Base-by-base conservation (phyloP, 257 asterid species). In the Ophiorrhiza pumila region DNA sequence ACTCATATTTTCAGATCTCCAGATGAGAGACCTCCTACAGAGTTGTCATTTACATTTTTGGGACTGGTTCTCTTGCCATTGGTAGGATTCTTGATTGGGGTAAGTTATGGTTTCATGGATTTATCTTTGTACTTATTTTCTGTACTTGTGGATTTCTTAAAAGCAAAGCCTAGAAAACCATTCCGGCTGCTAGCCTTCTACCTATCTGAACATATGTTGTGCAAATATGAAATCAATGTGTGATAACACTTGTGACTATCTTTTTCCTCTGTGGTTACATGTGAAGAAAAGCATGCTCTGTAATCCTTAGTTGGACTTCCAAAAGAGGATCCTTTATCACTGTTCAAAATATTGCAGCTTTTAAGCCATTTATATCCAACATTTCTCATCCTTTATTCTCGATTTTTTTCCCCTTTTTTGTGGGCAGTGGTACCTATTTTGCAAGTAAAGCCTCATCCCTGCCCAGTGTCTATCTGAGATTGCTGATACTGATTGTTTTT, bases 61-160 rank as follows among this genome's bases (percentile, higher is more conserved):
- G 98, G 86, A 68, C 83, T 95, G 39, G 96, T 92, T 81, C 73
- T 87, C 80, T 32, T 92, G 74, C 98, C 99, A 53, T 78, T 95
- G 34, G 5, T 87, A 15, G 99, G 97, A 73, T 90, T 95, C 86
- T 79, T 92, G 85, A 89, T 82, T 82, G 98, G 98, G 96, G 98
- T 93, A 80, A 72, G 71, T 68, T 42, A 72, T 75, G 59, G 59
- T 60, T 59, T 43, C 20, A 66, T 32, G 37, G 45, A 57, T 71
- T 73, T 46, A 56, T 66, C 69, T 63, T 72, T 12, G 17, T 71
- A 22, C 46, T 69, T 58, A 8, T 72, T 32, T 65, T 58, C 27
- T 43, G 67, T 31, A 29, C 58, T 47, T 58, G 3, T 29, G 59
- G 34, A 46, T 68, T 17, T 58, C 18, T 58, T 42, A 43, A 60